Conservation (phyloP, 768 basidiomycete genomes). For the Tylopilus cervinicoccineus region DNA sequence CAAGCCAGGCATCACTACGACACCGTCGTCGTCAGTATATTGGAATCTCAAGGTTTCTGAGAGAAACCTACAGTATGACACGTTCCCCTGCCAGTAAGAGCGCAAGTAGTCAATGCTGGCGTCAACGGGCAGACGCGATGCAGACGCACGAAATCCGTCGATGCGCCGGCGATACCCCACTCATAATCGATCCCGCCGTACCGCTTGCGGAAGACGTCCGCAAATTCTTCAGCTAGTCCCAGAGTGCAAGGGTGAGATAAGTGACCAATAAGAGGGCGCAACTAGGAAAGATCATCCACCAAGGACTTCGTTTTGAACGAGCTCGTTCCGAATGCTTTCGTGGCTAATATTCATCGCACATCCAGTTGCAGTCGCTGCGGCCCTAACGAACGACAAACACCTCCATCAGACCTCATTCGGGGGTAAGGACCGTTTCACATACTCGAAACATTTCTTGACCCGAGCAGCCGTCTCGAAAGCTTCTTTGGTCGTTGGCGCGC, state of each 20-base stretch:
- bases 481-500: slow-evolving; percentile 65
- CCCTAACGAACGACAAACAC: slow-evolving; percentile 34
- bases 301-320: slow-evolving; percentile 64
- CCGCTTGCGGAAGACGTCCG: slow-evolving; percentile 52
- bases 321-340: slow-evolving; percentile 41
- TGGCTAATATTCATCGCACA: slow-evolving; percentile 47
- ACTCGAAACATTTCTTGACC: slow-evolving; percentile 74
- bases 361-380: slow-evolving; percentile 63
- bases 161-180: slow-evolving; percentile 66
- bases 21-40: background rate
- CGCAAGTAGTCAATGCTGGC: background rate
- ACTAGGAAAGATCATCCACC: slow-evolving; percentile 32
- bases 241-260: background rate
- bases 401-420: background rate
- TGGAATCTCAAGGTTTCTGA: background rate
- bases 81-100: slow-evolving; percentile 35
- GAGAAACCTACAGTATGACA: slow-evolving; percentile 56
- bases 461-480: slow-evolving; percentile 52
- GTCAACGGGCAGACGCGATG: background rate
- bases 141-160: slow-evolving; percentile 74
- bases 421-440: slow-evolving; percentile 14
- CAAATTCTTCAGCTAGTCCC: slow-evolving; percentile 56
- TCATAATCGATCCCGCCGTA: slow-evolving; percentile 59
- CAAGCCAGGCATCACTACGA: slow-evolving; percentile 54
- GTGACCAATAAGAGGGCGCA: background rate